Evolutionary conservation across 176 grass and related monocot species (phyloP).

Genomic region (Chloris gayana): DNA sequence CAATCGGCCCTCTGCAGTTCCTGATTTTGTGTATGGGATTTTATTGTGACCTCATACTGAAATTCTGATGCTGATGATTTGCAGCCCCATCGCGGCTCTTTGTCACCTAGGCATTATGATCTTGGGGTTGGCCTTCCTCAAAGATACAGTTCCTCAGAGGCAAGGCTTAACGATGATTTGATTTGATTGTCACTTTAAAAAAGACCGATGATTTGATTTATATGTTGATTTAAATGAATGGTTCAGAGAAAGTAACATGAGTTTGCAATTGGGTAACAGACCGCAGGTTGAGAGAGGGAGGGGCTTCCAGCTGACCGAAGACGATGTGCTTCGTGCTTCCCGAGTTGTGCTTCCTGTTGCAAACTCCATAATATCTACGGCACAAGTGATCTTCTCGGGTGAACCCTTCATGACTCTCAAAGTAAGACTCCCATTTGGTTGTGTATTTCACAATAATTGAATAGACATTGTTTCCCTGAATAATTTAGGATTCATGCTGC

Average conservation of each 20-base stretch:
- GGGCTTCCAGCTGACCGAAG: slow-evolving; percentile 69
- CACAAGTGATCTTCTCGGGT: slow-evolving; percentile 82
- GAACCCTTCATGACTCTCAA: slow-evolving; percentile 87
- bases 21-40: not conserved
- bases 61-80: slow-evolving; percentile 26
- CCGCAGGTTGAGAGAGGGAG: slow-evolving; percentile 38
- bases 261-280: slow-evolving; percentile 45
- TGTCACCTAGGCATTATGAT: slow-evolving; percentile 75
- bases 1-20: not conserved
- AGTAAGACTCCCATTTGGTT: slow-evolving; percentile 51
- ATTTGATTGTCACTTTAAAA: no score
- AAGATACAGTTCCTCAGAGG: slow-evolving; percentile 77
- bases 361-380: slow-evolving; percentile 62
- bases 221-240: not conserved
- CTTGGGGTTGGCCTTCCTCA: slow-evolving; percentile 70
- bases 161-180: slow-evolving; percentile 24
- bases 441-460: not conserved
- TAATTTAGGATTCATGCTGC: slow-evolving; percentile 20
- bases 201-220: no score
- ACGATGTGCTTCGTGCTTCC: slow-evolving; percentile 61
- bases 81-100: slow-evolving; percentile 69
- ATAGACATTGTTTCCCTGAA: not conserved
- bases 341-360: slow-evolving; percentile 58
- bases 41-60: slow-evolving; percentile 18
- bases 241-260: slow-evolving; percentile 23